Evolutionary conservation across 768 basidiomycete genomes (phyloP).

Genomic region (Suillus bovinus): DNA sequence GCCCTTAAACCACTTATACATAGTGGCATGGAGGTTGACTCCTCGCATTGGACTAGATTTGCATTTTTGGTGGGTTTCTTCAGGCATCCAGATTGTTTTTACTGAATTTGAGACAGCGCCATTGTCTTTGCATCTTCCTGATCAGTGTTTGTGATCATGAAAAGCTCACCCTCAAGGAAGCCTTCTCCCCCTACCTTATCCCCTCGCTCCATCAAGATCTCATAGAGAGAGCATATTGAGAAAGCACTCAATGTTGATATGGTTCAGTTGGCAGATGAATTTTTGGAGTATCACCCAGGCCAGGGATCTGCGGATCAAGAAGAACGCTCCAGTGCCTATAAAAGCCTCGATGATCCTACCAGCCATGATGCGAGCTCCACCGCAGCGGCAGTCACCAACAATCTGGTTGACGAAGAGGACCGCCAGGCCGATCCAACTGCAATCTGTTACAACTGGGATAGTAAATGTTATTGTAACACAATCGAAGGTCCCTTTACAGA

Average conservation of each 20-base stretch:
- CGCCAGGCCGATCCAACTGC: too few relatives aligned
- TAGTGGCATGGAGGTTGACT: constrained; percentile 11
- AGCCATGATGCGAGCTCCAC: too few relatives aligned
- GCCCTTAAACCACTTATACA: not conserved
- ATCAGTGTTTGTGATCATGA: not conserved
- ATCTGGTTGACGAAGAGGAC: too few relatives aligned
- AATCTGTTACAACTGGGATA: too few relatives aligned
- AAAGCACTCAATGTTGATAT: not conserved
- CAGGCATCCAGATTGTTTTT: not conserved
- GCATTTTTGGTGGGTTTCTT: constrained; percentile 9
- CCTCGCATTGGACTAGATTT: constrained; percentile 10
- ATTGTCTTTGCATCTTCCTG: not conserved
- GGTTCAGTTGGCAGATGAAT: not conserved
- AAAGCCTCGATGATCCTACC: too few relatives aligned
- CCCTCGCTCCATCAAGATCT: not conserved
- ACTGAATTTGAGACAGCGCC: not conserved
- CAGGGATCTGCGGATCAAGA: not conserved
- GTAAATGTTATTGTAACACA: too few relatives aligned
- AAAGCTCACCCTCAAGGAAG: not conserved
- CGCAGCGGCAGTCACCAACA: too few relatives aligned
- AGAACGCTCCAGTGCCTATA: too few relatives aligned
- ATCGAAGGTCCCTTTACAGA: not conserved
- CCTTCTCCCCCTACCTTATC: not conserved
- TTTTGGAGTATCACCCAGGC: not conserved
- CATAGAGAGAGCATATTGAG: not conserved